Percentiles rank a stretch among this genome's conserved stretches.
phyloP scores from a whole-genome alignment of 148 eudicot species.

The Vaccinium macrocarpon region DNA sequence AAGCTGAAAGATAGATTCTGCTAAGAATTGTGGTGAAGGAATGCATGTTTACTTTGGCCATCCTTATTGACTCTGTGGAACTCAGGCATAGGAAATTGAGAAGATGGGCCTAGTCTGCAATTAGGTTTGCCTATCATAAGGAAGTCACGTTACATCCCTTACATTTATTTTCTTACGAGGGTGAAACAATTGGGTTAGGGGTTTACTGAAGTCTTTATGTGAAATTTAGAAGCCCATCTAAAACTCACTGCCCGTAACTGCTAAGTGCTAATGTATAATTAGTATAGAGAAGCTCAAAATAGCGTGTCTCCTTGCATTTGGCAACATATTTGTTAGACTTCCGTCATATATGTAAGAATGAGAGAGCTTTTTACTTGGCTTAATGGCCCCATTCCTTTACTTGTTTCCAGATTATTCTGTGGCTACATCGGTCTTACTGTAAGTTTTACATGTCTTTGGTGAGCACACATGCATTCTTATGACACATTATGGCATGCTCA shows the following conservation, averaged over 20 bases:
- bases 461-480: background rate
- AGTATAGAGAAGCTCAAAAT: background rate
- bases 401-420: background rate
- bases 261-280: background rate
- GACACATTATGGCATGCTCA: conserved; percentile 18
- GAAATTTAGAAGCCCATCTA: background rate
- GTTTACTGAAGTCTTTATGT: background rate
- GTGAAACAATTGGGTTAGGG: background rate
- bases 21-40: conserved; percentile 1
- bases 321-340: background rate
- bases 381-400: background rate
- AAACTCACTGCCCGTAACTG: background rate
- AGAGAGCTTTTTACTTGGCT: background rate
- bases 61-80: background rate
- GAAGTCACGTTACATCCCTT: background rate
- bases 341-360: background rate
- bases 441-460: background rate
- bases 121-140: background rate
- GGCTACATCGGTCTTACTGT: background rate
- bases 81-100: background rate
- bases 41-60: background rate
- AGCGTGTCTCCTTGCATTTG: background rate
- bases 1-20: background rate
- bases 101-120: background rate
- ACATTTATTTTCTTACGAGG: background rate